phyloP scores from a whole-genome alignment of 768 basidiomycete species.

The Tulasnella sp. region DNA sequence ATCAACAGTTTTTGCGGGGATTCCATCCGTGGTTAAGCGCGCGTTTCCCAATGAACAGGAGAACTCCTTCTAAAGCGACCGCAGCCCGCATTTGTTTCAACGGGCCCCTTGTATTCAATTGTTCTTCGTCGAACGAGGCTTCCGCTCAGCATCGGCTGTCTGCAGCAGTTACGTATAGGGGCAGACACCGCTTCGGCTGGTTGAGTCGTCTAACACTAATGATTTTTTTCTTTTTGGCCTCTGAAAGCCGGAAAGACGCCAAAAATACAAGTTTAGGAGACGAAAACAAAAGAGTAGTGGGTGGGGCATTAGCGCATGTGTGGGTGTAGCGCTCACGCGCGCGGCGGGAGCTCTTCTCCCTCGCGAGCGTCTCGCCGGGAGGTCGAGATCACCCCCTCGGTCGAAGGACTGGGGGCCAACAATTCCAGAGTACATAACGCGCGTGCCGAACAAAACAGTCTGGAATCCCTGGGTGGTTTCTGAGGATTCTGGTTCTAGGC shows the following conservation, averaged over 20 bases:
- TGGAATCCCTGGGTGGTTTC: neutral
- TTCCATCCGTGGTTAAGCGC: no score
- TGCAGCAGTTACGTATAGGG: no score
- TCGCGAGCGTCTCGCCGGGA: slow-evolving; percentile 12
- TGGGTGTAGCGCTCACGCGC: neutral
- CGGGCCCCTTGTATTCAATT: no score
- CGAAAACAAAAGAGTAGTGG: neutral
- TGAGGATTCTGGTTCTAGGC: neutral
- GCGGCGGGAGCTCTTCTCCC: slow-evolving; percentile 15
- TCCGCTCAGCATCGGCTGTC: no score
- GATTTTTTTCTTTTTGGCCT: no score
- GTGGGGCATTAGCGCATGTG: neutral
- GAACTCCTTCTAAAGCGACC: no score
- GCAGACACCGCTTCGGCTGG: no score
- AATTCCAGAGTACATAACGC: neutral
- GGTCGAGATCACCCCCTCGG: neutral
- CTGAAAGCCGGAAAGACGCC: neutral
- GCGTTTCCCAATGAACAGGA: no score
- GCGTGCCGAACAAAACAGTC: neutral
- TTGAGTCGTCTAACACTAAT: no score
- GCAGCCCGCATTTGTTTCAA: no score
- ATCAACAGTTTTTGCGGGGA: no score
- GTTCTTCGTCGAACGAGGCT: no score
- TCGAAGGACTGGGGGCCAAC: neutral
- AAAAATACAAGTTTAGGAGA: slow-evolving; percentile 7